Percentiles rank a stretch among this genome's conserved stretches.
phyloP scores from a whole-genome alignment of 1,284 basidiomycete genomes.

The Pisolithus thermaeus region DNA sequence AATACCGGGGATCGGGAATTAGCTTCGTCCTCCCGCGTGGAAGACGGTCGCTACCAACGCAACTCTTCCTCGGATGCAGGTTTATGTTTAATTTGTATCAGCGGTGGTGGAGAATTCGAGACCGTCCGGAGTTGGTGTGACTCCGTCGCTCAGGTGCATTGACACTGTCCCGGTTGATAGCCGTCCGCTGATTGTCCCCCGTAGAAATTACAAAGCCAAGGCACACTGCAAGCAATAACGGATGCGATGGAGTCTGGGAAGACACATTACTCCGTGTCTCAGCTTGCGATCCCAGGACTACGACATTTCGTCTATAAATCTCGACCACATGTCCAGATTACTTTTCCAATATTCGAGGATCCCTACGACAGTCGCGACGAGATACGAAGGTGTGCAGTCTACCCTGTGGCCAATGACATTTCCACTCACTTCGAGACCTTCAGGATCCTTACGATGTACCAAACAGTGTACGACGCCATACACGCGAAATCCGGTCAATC shows the following conservation, averaged over 20 bases:
- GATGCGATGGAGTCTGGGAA: conserved; percentile 43
- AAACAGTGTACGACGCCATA: conserved; percentile 76
- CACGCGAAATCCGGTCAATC: conserved; percentile 81
- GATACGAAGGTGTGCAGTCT: conserved; percentile 45
- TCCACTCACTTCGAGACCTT: conserved; percentile 5
- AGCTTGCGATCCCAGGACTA: conserved; percentile 80
- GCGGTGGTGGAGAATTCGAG: conserved; percentile 65
- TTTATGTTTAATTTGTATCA: conserved; percentile 62
- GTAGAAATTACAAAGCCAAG: conserved; percentile 59
- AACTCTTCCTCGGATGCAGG: conserved; percentile 28
- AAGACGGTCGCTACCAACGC: conserved; percentile 1
- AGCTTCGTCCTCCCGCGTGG: conserved; percentile 1
- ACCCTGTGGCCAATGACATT: not conserved
- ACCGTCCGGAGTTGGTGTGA: conserved; percentile 67
- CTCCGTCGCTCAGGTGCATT: conserved; percentile 52
- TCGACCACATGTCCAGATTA: conserved; percentile 82
- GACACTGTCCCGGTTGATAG: not conserved
- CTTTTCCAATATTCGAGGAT: conserved; percentile 76
- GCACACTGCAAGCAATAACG: conserved; percentile 46
- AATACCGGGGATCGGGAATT: conserved; percentile 1
- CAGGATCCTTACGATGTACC: conserved; percentile 80
- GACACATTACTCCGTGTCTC: conserved; percentile 60
- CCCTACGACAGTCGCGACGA: conserved; percentile 66
- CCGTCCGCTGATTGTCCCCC: conserved; percentile 1
- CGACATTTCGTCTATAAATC: conserved; percentile 96